Percentiles rank a stretch among this genome's conserved stretches.
Conservation (phyloP, 2,329 filamentous ascomycete genomes). For the Nothophoma quercina region DNA sequence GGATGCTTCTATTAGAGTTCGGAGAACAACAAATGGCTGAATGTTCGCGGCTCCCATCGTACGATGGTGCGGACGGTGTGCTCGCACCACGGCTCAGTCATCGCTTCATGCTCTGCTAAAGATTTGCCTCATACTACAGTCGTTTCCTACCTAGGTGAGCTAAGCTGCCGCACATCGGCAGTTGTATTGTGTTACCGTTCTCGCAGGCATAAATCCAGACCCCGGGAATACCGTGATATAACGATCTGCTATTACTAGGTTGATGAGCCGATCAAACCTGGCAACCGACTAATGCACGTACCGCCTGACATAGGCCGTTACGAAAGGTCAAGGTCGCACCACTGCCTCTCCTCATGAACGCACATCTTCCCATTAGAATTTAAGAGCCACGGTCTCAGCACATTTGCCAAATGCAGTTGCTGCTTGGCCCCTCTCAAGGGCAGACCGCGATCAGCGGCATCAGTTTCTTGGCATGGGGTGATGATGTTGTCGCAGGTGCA, state of each 20-base stretch:
- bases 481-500: slow-evolving; percentile 1
- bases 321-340: neutral
- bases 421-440: neutral
- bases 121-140: neutral
- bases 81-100: neutral
- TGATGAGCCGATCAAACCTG: neutral
- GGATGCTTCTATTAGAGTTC: neutral
- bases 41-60: neutral
- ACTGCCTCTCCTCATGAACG: neutral
- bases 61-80: neutral
- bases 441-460: neutral
- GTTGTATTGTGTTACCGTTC: slow-evolving; percentile 6
- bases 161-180: slow-evolving; percentile 13
- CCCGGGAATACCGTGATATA: neutral
- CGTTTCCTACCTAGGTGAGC: slow-evolving; percentile 4
- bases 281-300: neutral
- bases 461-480: slow-evolving; percentile 6
- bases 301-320: neutral
- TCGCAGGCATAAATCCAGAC: neutral
- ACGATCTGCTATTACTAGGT: neutral
- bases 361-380: neutral
- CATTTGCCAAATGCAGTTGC: neutral
- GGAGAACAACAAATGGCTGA: neutral
- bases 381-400: neutral
- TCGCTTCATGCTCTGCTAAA: neutral